Evolutionary conservation across 179 eudicot genomes (phyloP).

Genomic region (Spergularia azorica): DNA sequence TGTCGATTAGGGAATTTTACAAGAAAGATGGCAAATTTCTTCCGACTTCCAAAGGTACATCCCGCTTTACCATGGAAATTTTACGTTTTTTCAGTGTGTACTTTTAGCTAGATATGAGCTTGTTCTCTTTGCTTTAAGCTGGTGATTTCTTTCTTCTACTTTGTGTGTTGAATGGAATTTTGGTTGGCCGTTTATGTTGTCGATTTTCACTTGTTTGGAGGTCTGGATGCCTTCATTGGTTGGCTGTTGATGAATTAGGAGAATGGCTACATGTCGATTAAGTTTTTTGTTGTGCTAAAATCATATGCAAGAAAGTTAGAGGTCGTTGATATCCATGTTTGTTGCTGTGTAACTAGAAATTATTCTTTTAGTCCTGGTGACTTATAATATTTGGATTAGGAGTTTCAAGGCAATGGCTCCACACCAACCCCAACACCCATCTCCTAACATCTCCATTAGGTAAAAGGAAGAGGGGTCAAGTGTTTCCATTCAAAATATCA

Average conservation of each 20-base stretch:
- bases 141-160: background rate
- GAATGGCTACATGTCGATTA: background rate
- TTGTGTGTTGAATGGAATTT: background rate
- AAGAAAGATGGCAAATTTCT: conserved; percentile 76
- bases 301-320: background rate
- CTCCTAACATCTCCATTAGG: too few species aligned
- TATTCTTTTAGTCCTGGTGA: background rate
- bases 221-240: too few species aligned
- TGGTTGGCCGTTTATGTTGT: background rate
- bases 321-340: conserved; percentile 1
- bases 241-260: background rate
- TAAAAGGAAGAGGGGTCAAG: too few species aligned
- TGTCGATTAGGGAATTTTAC: conserved; percentile 89
- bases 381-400: background rate
- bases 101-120: background rate
- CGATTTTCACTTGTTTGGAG: background rate
- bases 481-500: too few species aligned
- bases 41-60: conserved; percentile 83
- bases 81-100: background rate
- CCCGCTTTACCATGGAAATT: background rate
- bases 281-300: background rate
- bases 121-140: background rate
- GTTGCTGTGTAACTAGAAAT: background rate
- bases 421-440: too few species aligned
- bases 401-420: background rate